A percentile compares a stretch with the other conserved stretches of the same genome.
Evolutionary conservation across 208 protist species (phyloP).

Genomic region (Crithidia brevicula): DNA sequence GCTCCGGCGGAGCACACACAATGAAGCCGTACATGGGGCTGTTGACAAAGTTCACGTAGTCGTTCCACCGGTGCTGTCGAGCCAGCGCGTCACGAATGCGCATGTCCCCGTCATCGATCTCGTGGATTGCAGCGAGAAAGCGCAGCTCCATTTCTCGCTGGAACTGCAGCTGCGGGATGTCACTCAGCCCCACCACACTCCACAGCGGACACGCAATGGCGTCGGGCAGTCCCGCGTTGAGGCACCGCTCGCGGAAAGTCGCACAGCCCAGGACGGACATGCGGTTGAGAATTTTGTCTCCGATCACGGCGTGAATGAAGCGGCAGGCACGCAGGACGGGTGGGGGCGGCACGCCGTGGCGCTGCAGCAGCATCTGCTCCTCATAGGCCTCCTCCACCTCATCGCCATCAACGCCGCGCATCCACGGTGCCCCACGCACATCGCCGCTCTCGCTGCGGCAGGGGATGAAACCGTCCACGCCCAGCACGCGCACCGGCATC

Average conservation of each 20-base stretch:
- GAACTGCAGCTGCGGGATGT: slow-evolving; percentile 48
- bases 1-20: slow-evolving; percentile 17
- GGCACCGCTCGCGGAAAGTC: slow-evolving; percentile 38
- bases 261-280: slow-evolving; percentile 27
- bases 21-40: slow-evolving; percentile 28
- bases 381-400: slow-evolving; percentile 13
- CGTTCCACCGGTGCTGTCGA: slow-evolving; percentile 32
- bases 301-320: slow-evolving; percentile 39
- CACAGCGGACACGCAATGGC: slow-evolving; percentile 51
- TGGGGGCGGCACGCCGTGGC: slow-evolving; percentile 20
- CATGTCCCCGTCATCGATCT: slow-evolving; percentile 37
- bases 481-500: slow-evolving; percentile 46
- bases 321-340: slow-evolving; percentile 47
- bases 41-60: slow-evolving; percentile 36
- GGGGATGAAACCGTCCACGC: slow-evolving; percentile 42
- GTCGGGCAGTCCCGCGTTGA: slow-evolving; percentile 36
- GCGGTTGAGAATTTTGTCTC: slow-evolving; percentile 44
- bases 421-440: slow-evolving; percentile 46
- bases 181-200: slow-evolving; percentile 28
- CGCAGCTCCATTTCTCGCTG: slow-evolving; percentile 42
- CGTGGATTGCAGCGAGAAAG: slow-evolving; percentile 31
- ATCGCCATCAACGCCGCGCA: slow-evolving; percentile 32
- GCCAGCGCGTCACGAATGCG: slow-evolving; percentile 31
- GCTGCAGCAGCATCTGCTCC: slow-evolving; percentile 29
- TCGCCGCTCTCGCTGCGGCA: background rate